These are phyloP conservation scores for Caloboletus firmus DNA, from an alignment of 1,284 basidiomycete genomes.

Conservation along the genomic window DNA sequence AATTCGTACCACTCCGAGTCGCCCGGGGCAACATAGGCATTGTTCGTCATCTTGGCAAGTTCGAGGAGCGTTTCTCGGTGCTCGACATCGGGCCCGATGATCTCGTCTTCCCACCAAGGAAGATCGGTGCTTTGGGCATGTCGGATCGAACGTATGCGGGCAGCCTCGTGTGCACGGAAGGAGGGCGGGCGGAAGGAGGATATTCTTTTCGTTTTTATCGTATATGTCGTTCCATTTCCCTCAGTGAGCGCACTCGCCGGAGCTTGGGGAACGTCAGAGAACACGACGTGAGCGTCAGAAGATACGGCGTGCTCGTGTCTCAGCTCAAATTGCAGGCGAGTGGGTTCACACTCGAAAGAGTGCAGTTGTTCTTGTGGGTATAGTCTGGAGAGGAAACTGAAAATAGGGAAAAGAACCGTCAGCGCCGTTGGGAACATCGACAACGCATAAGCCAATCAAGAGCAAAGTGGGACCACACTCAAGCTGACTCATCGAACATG, in stretches of 20 bases:
- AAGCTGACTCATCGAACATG: constrained; percentile 31
- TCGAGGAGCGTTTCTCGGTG: constrained; percentile 75
- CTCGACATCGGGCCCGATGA: constrained; percentile 70
- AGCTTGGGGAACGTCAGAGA: constrained; percentile 50
- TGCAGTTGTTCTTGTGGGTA: constrained; percentile 8
- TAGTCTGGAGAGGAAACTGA: constrained; percentile 33
- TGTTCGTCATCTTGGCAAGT: constrained; percentile 93
- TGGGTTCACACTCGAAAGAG: neutral
- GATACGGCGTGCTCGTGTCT: constrained; percentile 68
- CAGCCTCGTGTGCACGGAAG: constrained; percentile 47
- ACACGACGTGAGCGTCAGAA: constrained; percentile 53
- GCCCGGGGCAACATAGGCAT: constrained; percentile 75
- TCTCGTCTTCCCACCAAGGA: constrained; percentile 63
- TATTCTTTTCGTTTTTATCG: constrained; percentile 41
- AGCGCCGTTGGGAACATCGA: constrained; percentile 49
- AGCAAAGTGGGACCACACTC: neutral
- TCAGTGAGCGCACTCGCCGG: constrained; percentile 1
- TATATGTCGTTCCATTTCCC: constrained; percentile 34
- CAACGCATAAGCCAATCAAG: neutral
- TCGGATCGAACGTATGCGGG: constrained; percentile 50
- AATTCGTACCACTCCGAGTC: constrained; percentile 80
- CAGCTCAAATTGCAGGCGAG: constrained; percentile 53
- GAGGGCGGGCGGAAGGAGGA: constrained; percentile 53
- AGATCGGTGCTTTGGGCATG: constrained; percentile 48
- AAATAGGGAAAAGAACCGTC: constrained; percentile 44